phyloP scores from a whole-genome alignment of 2,329 filamentous ascomycete genomes.

The Ophidiomyces ophidiicola region DNA sequence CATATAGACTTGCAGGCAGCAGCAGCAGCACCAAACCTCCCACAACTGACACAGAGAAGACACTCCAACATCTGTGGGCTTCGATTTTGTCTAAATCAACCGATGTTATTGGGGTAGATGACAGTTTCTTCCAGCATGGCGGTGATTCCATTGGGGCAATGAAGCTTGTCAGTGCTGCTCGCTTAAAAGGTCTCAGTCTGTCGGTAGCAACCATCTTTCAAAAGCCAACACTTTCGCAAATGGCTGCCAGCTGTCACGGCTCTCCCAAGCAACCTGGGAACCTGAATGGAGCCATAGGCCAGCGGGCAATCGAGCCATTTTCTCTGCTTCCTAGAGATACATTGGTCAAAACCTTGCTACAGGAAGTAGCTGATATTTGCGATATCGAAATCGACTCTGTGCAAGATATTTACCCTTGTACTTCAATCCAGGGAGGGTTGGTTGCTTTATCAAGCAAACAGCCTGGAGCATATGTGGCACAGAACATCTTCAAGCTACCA shows the following conservation, averaged over 20 bases:
- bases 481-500: conserved; percentile 26
- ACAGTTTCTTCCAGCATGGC: conserved; percentile 37
- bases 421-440: conserved; percentile 34
- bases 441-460: conserved; percentile 29
- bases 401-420: conserved; percentile 32
- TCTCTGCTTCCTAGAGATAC: conserved; percentile 20
- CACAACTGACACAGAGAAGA: conserved; percentile 20
- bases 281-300: conserved; percentile 9
- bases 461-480: conserved; percentile 31
- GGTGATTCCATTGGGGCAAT: conserved; percentile 40
- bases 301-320: conserved; percentile 19
- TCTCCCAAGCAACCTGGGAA: not conserved
- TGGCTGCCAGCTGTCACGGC: conserved; percentile 24
- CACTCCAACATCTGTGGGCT: conserved; percentile 30
- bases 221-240: conserved; percentile 32
- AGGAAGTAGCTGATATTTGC: conserved; percentile 17
- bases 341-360: conserved; percentile 13
- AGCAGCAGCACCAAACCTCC: conserved; percentile 16
- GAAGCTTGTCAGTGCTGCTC: conserved; percentile 34
- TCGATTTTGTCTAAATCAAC: conserved; percentile 28
- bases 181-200: conserved; percentile 30
- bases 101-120: conserved; percentile 32
- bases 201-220: conserved; percentile 36
- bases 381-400: conserved; percentile 18
- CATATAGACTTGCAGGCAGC: conserved; percentile 12